Evolutionary conservation across 1,284 basidiomycete species (phyloP).

Genomic region (Ustilago loliicola): DNA sequence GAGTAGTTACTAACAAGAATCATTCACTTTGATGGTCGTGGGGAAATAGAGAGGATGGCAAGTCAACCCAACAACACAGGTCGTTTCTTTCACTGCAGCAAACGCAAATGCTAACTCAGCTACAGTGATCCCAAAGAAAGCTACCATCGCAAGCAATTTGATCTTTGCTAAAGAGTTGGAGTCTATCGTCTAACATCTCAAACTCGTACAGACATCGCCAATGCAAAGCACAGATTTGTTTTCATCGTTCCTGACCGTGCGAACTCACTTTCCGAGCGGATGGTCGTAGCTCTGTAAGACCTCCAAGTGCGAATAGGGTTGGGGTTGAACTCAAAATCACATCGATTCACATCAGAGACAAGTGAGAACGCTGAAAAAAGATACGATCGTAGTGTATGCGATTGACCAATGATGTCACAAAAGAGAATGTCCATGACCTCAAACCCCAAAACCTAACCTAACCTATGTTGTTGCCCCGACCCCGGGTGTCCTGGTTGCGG

Average conservation of each 20-base stretch:
- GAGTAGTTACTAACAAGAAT: neutral
- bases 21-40: neutral
- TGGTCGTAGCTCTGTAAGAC: too few species aligned
- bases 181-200: conserved; percentile 65
- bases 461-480: neutral
- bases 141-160: conserved; percentile 66
- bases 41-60: conserved; percentile 70
- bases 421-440: neutral
- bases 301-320: too few species aligned
- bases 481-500: neutral
- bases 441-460: neutral
- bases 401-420: neutral
- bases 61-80: conserved; percentile 70
- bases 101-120: conserved; percentile 29
- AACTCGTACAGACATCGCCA: neutral
- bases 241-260: too few species aligned
- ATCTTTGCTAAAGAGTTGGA: conserved; percentile 69
- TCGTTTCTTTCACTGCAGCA: conserved; percentile 63
- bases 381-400: neutral
- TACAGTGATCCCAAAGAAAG: conserved; percentile 62
- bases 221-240: too few species aligned
- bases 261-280: too few species aligned
- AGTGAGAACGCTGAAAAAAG: neutral
- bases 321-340: too few species aligned
- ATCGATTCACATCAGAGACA: too few species aligned